Evolutionary conservation across 805 yeast genomes (phyloP).

Genomic region (Teunomyces atbi): DNA sequence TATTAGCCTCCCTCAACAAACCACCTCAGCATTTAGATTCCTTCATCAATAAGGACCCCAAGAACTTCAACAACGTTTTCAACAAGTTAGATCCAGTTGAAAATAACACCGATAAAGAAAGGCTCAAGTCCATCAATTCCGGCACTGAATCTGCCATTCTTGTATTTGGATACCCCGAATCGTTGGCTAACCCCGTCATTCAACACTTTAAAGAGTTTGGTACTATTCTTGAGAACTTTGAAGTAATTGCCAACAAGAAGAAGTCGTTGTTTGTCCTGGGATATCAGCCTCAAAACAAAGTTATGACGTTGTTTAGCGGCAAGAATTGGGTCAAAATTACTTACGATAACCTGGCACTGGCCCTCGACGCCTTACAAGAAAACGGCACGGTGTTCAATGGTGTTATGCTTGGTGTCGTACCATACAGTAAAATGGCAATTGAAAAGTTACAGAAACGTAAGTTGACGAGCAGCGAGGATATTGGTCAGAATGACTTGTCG

Average conservation of each 20-base stretch:
- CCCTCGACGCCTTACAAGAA: conserved; percentile 80
- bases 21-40: conserved; percentile 38
- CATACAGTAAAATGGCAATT: conserved; percentile 59
- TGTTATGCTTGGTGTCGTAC: conserved; percentile 62
- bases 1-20: conserved; percentile 33
- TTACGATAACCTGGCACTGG: conserved; percentile 70
- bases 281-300: conserved; percentile 10
- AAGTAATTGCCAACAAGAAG: conserved; percentile 22
- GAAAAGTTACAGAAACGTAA: conserved; percentile 55
- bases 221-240: conserved; percentile 70
- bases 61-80: conserved; percentile 45
- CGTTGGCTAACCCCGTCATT: conserved; percentile 62
- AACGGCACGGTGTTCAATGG: conserved; percentile 75
- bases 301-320: conserved; percentile 76
- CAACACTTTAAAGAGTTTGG: conserved; percentile 80
- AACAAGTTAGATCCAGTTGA: conserved; percentile 23
- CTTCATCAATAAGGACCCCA: conserved; percentile 47
- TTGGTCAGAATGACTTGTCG: conserved; percentile 37
- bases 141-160: conserved; percentile 63
- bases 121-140: conserved; percentile 14
- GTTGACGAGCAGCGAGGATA: conserved; percentile 44
- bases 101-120: conserved; percentile 12
- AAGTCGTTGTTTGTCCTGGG: conserved; percentile 7
- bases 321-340: conserved; percentile 90
- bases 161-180: conserved; percentile 87